Conservation (phyloP, 345 rosid genomes). For the Eucalyptus cladocalyx region DNA sequence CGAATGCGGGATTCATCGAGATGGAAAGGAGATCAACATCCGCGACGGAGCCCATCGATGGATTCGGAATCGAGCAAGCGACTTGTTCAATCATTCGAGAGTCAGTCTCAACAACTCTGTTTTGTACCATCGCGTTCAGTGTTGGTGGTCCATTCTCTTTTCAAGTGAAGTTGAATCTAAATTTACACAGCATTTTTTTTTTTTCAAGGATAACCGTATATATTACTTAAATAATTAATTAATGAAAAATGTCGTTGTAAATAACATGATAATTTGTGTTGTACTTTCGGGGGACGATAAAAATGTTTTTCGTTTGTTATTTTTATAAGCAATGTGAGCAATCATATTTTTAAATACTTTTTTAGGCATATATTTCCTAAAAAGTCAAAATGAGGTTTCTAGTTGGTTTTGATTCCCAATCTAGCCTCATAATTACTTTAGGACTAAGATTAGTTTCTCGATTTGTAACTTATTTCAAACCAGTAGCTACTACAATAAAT, state of each 20-base stretch:
- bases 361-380: neutral
- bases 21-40: neutral
- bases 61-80: neutral
- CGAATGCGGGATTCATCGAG: neutral
- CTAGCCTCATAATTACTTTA: neutral
- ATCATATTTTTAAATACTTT: fast-evolving
- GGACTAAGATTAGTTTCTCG: neutral
- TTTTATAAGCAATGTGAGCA: too few species aligned
- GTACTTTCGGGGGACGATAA: fast-evolving
- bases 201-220: fast-evolving
- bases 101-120: too few species aligned
- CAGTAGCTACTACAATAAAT: neutral
- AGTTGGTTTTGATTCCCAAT: neutral
- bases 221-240: neutral
- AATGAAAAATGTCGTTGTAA: neutral
- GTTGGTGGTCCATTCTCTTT: neutral
- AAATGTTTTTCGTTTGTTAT: neutral
- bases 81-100: neutral
- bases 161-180: neutral
- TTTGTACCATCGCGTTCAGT: too few species aligned
- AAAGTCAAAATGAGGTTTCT: neutral
- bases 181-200: neutral
- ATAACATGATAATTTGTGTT: neutral
- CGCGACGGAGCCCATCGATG: neutral
- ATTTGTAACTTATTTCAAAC: neutral